phyloP scores from a whole-genome alignment of 1,139 yeast genomes.

The Pichia sp. region DNA sequence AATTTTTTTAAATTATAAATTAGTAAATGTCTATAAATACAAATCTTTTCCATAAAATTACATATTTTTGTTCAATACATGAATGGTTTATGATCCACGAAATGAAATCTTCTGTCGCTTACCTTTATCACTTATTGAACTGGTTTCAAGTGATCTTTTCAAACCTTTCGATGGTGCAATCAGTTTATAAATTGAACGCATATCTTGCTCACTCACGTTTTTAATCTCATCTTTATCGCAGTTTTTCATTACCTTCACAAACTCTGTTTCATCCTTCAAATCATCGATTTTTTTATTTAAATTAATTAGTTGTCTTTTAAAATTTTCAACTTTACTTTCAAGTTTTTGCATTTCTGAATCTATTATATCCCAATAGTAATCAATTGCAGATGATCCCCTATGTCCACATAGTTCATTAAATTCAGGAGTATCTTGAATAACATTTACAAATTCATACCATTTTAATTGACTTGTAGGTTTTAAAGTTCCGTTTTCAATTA shows the following conservation, averaged over 20 bases:
- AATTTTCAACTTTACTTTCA: constrained; percentile 54
- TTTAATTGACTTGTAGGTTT: constrained; percentile 48
- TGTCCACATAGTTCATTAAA: constrained; percentile 66
- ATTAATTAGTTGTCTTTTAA: constrained; percentile 46
- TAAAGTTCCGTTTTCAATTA: constrained; percentile 21
- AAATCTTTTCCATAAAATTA: not conserved
- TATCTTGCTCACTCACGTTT: constrained; percentile 21
- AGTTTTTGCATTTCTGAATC: constrained; percentile 56
- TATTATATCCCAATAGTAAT: constrained; percentile 69
- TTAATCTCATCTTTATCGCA: constrained; percentile 20
- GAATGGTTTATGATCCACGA: no score
- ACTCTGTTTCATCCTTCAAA: constrained; percentile 10
- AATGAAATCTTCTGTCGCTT: constrained; percentile 11
- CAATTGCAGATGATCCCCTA: constrained; percentile 74
- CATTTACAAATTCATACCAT: constrained; percentile 53
- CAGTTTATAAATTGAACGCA: constrained; percentile 14
- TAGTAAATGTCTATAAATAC: no score
- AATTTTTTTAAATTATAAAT: no score
- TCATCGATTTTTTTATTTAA: constrained; percentile 5
- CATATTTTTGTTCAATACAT: no score
- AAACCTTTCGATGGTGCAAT: not conserved
- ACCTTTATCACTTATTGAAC: constrained; percentile 5
- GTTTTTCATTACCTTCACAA: constrained; percentile 21
- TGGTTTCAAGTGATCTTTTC: constrained; percentile 25
- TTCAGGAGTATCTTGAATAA: constrained; percentile 49